Percentiles rank a stretch among this genome's conserved stretches.
phyloP scores from a whole-genome alignment of 2,329 filamentous ascomycete species.

The Apiospora hydei region DNA sequence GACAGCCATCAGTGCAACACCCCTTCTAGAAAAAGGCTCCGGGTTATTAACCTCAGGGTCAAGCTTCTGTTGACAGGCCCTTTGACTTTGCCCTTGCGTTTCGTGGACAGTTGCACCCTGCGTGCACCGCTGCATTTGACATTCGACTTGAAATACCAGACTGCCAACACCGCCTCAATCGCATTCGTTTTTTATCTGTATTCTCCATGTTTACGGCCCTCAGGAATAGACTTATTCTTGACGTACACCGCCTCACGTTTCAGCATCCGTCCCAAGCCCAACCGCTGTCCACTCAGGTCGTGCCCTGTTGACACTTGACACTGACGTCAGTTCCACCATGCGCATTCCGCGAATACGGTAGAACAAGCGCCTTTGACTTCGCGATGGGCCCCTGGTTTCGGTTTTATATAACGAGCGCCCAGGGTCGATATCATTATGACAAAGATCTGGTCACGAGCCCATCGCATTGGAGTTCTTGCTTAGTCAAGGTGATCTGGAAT shows the following conservation, averaged over 20 bases:
- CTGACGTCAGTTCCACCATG: slow-evolving; percentile 1
- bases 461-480: background rate
- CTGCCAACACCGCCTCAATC: background rate
- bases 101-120: background rate
- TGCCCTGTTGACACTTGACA: background rate
- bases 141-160: background rate
- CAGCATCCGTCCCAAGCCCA: background rate
- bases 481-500: background rate
- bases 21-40: background rate
- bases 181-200: background rate
- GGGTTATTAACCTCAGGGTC: background rate
- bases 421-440: too few species aligned
- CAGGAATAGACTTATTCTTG: background rate
- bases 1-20: too few species aligned
- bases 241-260: background rate
- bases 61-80: background rate
- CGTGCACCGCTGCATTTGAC: background rate
- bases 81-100: background rate
- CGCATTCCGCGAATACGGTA: background rate
- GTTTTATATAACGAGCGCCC: background rate
- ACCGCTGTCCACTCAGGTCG: background rate
- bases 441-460: background rate
- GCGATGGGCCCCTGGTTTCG: background rate
- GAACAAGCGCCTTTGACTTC: background rate
- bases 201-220: background rate